Conservation (phyloP, 2,329 filamentous ascomycete genomes). For the Colletotrichum viniferum region DNA sequence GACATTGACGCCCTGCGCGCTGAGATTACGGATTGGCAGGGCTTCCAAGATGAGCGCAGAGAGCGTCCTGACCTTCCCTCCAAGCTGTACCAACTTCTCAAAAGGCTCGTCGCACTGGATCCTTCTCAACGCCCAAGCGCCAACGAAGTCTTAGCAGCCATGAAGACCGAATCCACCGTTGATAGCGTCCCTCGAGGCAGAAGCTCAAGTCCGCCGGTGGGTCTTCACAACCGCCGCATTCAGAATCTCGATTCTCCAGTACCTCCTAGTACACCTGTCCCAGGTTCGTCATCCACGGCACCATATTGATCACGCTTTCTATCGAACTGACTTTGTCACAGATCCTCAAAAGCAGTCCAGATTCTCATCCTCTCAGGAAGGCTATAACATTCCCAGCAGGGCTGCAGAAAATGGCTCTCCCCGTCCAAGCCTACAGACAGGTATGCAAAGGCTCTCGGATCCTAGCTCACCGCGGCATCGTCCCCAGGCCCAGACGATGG, state of each 20-base stretch:
- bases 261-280: conserved; percentile 51
- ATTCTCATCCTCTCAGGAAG: conserved; percentile 32
- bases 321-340: conserved; percentile 22
- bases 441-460: conserved; percentile 34
- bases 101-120: conserved; percentile 78
- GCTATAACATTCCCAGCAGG: conserved; percentile 26
- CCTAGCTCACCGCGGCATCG: conserved; percentile 29
- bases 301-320: neutral
- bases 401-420: conserved; percentile 28
- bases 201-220: conserved; percentile 38
- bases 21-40: conserved; percentile 87
- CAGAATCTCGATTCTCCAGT: conserved; percentile 61
- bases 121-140: conserved; percentile 81
- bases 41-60: conserved; percentile 79
- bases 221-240: conserved; percentile 50
- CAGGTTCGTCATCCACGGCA: conserved; percentile 36
- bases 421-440: conserved; percentile 30
- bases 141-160: conserved; percentile 80
- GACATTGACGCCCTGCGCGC: conserved; percentile 83
- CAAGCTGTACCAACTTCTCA: conserved; percentile 84
- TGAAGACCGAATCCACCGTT: conserved; percentile 68
- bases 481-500: conserved; percentile 34
- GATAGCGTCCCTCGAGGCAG: conserved; percentile 43
- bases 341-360: conserved; percentile 36
- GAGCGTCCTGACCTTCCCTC: conserved; percentile 83